Evolutionary conservation across 2,329 filamentous ascomycete species (phyloP), one percentile per base, ranked within the genome.

Genomic region (Penicillium hordei): DNA sequence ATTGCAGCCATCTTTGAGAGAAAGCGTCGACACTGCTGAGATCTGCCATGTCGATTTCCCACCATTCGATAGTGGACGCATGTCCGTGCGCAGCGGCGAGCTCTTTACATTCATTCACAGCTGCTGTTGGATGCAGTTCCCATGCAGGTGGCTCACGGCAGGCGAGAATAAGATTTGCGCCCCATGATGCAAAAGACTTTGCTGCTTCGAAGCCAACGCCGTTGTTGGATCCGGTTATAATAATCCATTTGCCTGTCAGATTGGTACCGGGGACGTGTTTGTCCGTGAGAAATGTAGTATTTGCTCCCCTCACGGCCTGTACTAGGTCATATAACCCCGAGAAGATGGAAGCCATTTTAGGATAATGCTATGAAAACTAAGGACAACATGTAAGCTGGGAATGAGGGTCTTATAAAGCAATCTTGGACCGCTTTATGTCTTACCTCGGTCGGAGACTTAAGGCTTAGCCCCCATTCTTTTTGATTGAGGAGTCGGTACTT

Each of bases 101-200:
- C 1, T 36, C n/a, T 29, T 46, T 54, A 33, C 58, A 59, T 52
- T 57, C 48, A 9, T 61, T 31, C 23, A 59, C 39, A 3, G 60
- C 62, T 0, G 44, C 48, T 17, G 58, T 40, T 8, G 62, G 62
- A 43, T 59, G 58, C 1, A 25, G 27, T 43, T 64, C 62, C 46
- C 59, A 53, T 13, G 48, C 21, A 15, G 62, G 60, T 21, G 62
- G 58, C 21, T 64, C 55, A 9, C 60, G 60, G 10, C 62, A 64
- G 19, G 60, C 60, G 4, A 64, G 53, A 8, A 64, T 61, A 13
- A 64, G n/a, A 13, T 64, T 62, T 27, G 60, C 58, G n/a, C 62
- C 60, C 60, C 56, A 59, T 52, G 49, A 34, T 5, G 60, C 60
- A 15, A 64, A 55, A 2, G 51, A 56, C 12, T 63, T 62, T 8